These are phyloP conservation scores for Venturia pyrina DNA, from an alignment of 2,329 filamentous ascomycete genomes.

Conservation along the genomic window DNA sequence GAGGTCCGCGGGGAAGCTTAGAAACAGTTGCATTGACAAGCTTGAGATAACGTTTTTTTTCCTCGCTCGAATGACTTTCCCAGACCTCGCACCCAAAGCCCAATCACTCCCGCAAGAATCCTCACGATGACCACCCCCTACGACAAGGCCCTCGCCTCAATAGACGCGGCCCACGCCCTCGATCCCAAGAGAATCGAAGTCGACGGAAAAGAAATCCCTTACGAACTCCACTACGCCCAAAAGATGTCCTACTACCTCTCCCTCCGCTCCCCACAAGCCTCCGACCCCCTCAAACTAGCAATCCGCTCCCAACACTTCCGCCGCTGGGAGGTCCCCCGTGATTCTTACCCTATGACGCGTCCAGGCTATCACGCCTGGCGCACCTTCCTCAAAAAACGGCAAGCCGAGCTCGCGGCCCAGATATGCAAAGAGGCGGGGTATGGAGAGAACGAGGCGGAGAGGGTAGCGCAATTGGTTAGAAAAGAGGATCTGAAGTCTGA, in stretches of 20 bases:
- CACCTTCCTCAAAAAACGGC: constrained; percentile 60
- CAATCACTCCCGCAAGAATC: too few species aligned
- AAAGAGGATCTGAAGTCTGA: constrained; percentile 62
- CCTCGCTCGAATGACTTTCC: too few species aligned
- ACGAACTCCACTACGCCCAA: constrained; percentile 73
- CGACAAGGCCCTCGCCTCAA: constrained; percentile 47
- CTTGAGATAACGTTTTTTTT: neutral
- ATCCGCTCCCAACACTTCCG: constrained; percentile 78
- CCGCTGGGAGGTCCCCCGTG: constrained; percentile 73
- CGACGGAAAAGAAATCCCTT: constrained; percentile 45
- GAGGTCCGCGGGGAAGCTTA: neutral
- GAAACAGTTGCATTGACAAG: neutral
- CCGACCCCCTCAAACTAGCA: constrained; percentile 60
- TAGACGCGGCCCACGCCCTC: constrained; percentile 61
- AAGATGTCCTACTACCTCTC: constrained; percentile 69
- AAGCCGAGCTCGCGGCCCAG: constrained; percentile 49
- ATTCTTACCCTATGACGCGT: constrained; percentile 62
- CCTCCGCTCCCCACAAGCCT: constrained; percentile 49
- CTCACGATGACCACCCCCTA: constrained; percentile 10
- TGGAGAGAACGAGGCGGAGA: constrained; percentile 42
- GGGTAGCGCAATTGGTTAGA: constrained; percentile 61
- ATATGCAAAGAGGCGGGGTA: constrained; percentile 46
- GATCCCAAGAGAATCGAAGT: constrained; percentile 51
- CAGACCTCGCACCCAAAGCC: too few species aligned
- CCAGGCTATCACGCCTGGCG: constrained; percentile 75